A percentile compares a stretch with the other conserved stretches of the same genome.
Evolutionary conservation across 164 flowering plant genomes (phyloP).

Genomic region (Paratinospora sagittata): DNA sequence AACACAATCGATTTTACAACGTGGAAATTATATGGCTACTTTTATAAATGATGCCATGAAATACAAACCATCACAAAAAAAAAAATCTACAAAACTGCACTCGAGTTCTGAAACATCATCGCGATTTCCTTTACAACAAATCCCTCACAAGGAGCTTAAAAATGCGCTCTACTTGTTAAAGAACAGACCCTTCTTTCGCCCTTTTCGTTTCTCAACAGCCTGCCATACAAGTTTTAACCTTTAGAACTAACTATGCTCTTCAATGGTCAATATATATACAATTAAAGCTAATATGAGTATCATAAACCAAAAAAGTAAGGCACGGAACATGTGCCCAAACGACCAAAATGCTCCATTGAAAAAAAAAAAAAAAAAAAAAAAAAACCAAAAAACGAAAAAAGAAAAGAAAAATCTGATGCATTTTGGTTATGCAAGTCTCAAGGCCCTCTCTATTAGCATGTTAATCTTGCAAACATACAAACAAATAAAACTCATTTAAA

Average conservation of each 20-base stretch:
- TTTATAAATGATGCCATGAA: constrained; percentile 8
- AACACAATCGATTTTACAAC: not conserved
- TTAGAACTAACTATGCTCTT: not conserved
- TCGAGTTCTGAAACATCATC: constrained; percentile 1
- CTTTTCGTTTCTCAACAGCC: constrained; percentile 60
- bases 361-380: not conserved
- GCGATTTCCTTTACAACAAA: constrained; percentile 17
- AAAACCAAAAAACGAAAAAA: too few species aligned
- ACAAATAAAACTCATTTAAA: too few species aligned
- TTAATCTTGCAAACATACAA: too few species aligned
- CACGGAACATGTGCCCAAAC: not conserved
- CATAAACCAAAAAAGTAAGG: not conserved
- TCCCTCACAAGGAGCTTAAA: constrained; percentile 3
- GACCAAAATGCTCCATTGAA: not conserved
- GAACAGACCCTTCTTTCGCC: constrained; percentile 47
- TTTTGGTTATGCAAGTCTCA: not conserved
- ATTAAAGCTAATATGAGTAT: too few species aligned
- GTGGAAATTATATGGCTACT: constrained; percentile 1
- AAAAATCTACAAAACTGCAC: constrained; percentile 16
- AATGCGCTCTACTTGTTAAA: constrained; percentile 35
- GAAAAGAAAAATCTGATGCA: not conserved
- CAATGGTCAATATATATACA: not conserved
- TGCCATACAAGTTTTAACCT: constrained; percentile 23
- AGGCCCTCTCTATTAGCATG: too few species aligned
- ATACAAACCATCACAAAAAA: constrained; percentile 1